phyloP scores from a whole-genome alignment of 805 yeast species.

The Candida sonorensis region DNA sequence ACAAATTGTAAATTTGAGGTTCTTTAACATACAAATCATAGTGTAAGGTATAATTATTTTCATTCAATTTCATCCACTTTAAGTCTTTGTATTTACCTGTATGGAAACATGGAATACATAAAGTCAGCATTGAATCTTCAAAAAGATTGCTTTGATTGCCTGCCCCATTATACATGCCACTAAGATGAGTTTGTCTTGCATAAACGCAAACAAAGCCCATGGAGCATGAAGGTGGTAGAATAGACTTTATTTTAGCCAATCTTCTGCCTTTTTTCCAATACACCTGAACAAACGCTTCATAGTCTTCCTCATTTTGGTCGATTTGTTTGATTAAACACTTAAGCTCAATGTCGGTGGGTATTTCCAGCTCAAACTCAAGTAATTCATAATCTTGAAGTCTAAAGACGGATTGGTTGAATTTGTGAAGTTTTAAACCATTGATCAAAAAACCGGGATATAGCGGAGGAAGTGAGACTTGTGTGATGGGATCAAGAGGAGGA shows the following conservation, averaged over 20 bases:
- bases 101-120: conserved; percentile 72
- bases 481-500: conserved; percentile 75
- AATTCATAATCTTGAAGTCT: conserved; percentile 69
- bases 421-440: conserved; percentile 50
- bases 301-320: conserved; percentile 25
- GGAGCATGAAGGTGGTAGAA: conserved; percentile 60
- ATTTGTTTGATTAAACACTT: conserved; percentile 46
- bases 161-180: conserved; percentile 56
- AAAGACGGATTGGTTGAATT: conserved; percentile 72
- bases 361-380: conserved; percentile 67
- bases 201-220: conserved; percentile 73
- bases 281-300: conserved; percentile 68
- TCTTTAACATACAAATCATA: conserved; percentile 77
- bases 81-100: conserved; percentile 55
- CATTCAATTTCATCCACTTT: conserved; percentile 58
- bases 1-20: conserved; percentile 70
- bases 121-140: too few relatives aligned
- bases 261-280: conserved; percentile 63
- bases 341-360: conserved; percentile 67
- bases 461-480: conserved; percentile 77
- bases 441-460: conserved; percentile 75
- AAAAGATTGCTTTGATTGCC: too few relatives aligned
- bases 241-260: conserved; percentile 71
- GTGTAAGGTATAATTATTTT: conserved; percentile 54
- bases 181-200: conserved; percentile 34